Conservation (phyloP, 2,329 filamentous ascomycete species). For the Aspergillus brunneoviolaceus region DNA sequence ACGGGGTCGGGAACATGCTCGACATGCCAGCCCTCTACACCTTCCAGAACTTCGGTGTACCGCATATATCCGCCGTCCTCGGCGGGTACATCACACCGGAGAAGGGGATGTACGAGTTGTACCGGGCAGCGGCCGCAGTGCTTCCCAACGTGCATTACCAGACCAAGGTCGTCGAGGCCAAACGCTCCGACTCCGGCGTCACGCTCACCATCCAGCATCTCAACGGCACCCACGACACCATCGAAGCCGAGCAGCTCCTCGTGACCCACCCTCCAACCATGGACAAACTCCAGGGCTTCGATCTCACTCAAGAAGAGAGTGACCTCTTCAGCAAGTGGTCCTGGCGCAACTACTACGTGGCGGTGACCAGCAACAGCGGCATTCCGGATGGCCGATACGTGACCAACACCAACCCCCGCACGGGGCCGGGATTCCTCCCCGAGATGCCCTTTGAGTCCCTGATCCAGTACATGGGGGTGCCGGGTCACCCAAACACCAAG, state of each 20-base stretch:
- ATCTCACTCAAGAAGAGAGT: conserved; percentile 36
- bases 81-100: conserved; percentile 20
- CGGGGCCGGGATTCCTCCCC: conserved; percentile 29
- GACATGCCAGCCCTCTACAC: conserved; percentile 12
- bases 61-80: conserved; percentile 18
- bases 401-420: conserved; percentile 26
- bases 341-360: conserved; percentile 42
- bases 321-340: conserved; percentile 38
- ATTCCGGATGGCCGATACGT: conserved; percentile 30
- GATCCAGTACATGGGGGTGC: conserved; percentile 14
- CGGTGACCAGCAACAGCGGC: conserved; percentile 41
- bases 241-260: conserved; percentile 40
- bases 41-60: conserved; percentile 14
- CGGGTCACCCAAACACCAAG: conserved; percentile 14
- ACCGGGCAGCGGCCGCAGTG: conserved; percentile 25
- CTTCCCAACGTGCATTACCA: conserved; percentile 27
- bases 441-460: conserved; percentile 12
- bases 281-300: conserved; percentile 38
- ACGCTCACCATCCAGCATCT: conserved; percentile 26
- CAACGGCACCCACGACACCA: conserved; percentile 26
- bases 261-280: conserved; percentile 38
- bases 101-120: conserved; percentile 19
- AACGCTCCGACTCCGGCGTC: conserved; percentile 18
- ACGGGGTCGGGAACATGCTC: conserved; percentile 14
- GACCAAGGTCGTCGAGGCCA: conserved; percentile 22